Percentiles rank a stretch among this genome's conserved stretches.
phyloP scores from a whole-genome alignment of 495 filamentous ascomycete species.

The Pseudevernia furfuracea region DNA sequence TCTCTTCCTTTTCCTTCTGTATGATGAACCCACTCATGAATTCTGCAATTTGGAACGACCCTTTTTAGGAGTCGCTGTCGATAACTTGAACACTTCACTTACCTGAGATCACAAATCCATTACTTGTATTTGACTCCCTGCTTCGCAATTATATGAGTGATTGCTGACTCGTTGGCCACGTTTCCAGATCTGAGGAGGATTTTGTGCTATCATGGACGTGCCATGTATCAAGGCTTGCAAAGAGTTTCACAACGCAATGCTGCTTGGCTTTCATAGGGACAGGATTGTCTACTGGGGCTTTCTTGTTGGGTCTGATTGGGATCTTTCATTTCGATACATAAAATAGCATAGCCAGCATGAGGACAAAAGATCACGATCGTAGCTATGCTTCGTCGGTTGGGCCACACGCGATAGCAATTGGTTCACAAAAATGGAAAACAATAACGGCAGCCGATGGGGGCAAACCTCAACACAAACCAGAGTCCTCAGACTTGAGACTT shows the following conservation, averaged over 20 bases:
- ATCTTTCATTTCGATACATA: not conserved
- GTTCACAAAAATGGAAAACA: not conserved
- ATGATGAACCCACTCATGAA: slow-evolving; percentile 45
- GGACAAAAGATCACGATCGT: not conserved
- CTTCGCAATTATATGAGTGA: not conserved
- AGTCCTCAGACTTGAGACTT: not conserved
- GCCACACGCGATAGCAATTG: not conserved
- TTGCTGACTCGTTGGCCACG: not conserved
- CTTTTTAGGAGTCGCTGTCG: slow-evolving; percentile 43
- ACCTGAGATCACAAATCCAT: slow-evolving; percentile 35
- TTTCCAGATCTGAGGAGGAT: not conserved
- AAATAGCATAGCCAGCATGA: not conserved
- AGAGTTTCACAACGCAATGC: not conserved
- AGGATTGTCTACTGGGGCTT: not conserved
- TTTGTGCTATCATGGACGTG: not conserved
- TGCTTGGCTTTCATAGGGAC: not conserved
- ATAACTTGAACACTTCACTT: slow-evolving; percentile 47
- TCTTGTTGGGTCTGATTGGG: not conserved
- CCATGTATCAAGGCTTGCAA: not conserved
- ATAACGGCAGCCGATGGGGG: not conserved
- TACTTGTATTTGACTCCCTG: not conserved
- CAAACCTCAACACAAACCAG: not conserved
- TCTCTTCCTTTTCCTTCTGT: not conserved
- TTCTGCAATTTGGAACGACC: slow-evolving; percentile 53
- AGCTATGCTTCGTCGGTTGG: not conserved